Percentiles rank a stretch among this genome's conserved stretches.
These are phyloP conservation scores for Mollisia scopiformis DNA, from an alignment of 2,329 filamentous ascomycete genomes.

Conservation along the genomic window DNA sequence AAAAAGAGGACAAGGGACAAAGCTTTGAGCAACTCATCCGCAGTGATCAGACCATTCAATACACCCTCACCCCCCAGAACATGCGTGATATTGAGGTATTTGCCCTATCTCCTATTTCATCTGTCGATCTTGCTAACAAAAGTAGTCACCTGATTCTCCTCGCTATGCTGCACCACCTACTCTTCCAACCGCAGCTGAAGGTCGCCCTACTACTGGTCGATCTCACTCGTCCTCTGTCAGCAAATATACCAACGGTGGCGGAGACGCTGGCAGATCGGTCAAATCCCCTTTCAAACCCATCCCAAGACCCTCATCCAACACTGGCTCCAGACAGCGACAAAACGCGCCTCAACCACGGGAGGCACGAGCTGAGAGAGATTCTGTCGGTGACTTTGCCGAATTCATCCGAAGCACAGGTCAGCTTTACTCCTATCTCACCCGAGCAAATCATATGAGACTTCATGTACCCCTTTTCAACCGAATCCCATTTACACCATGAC, in stretches of 20 bases:
- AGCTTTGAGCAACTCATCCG: constrained; percentile 81
- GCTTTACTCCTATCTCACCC: background rate
- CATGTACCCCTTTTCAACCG: background rate
- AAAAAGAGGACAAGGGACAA: constrained; percentile 60
- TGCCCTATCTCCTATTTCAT: constrained; percentile 19
- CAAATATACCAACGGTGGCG: constrained; percentile 22
- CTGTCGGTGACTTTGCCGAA: constrained; percentile 81
- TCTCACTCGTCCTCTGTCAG: constrained; percentile 32
- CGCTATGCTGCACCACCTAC: constrained; percentile 16
- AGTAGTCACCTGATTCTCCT: constrained; percentile 25
- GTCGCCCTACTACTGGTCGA: constrained; percentile 26
- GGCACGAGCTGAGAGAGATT: constrained; percentile 70
- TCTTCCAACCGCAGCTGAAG: constrained; percentile 10
- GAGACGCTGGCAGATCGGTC: constrained; percentile 19
- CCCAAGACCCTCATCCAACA: constrained; percentile 19
- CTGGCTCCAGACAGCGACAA: constrained; percentile 25
- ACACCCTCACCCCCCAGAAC: constrained; percentile 77
- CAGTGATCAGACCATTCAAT: constrained; percentile 81
- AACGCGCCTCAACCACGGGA: constrained; percentile 61
- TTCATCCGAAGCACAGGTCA: constrained; percentile 77
- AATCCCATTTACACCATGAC: background rate
- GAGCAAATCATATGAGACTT: background rate
- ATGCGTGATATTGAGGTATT: constrained; percentile 77
- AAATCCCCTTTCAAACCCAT: constrained; percentile 17
- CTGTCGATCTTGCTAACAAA: background rate